Conservation (phyloP, 2,329 filamentous ascomycete species). For the Monosporascus cannonballus region DNA sequence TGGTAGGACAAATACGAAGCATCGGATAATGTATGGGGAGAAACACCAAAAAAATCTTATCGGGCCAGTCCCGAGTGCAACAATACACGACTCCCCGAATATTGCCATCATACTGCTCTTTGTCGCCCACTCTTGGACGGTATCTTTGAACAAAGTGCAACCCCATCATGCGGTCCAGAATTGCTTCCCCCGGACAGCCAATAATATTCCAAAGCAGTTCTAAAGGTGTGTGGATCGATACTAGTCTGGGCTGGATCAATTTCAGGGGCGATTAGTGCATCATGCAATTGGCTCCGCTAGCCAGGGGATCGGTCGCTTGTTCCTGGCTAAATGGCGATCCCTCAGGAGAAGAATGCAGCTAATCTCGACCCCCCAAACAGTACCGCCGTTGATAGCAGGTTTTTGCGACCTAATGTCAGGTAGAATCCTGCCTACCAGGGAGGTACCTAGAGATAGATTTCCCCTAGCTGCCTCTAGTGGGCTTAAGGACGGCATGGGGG, state of each 20-base stretch:
- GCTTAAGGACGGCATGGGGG: no score
- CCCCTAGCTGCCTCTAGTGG: no score
- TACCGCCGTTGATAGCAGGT: not conserved
- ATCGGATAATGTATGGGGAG: no score
- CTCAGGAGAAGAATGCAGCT: not conserved
- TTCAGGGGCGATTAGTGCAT: not conserved
- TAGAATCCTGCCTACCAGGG: no score
- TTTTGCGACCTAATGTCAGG: no score
- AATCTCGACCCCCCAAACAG: not conserved
- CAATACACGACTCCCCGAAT: no score
- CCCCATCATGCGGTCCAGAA: not conserved
- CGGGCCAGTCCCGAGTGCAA: no score
- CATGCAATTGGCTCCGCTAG: not conserved
- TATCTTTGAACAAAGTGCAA: not conserved
- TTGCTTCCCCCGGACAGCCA: not conserved
- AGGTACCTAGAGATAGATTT: no score
- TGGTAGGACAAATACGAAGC: no score
- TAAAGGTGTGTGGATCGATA: not conserved
- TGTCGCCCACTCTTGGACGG: no score
- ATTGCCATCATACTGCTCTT: no score
- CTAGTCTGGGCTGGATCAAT: not conserved
- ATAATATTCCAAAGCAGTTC: not conserved
- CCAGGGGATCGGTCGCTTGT: not conserved
- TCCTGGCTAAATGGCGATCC: conserved; percentile 1
- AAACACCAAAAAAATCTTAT: no score